Evolutionary conservation across 2,329 filamentous ascomycete genomes (phyloP), one percentile per base, ranked within the genome.

Genomic region (Claviceps sp.): DNA sequence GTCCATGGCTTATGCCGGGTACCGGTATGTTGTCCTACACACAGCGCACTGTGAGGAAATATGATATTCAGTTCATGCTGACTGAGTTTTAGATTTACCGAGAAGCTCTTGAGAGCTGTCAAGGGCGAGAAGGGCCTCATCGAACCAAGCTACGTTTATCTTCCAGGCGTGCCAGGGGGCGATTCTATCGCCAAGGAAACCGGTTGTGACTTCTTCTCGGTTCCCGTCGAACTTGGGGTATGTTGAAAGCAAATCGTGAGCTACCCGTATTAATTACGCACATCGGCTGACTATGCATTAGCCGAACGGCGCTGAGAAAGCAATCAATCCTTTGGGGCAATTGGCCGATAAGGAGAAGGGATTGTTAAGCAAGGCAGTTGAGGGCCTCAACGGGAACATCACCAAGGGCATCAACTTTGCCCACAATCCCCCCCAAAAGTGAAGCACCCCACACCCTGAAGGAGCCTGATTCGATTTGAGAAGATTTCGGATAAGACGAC

Each of bases 1-100:
- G 51, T 95, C 88, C 62, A 95, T 95, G 89, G 89, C 89, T 55
- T 94, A 89, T 68, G 93, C 93, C 60, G 93, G 93, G 60, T 97
- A 83, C 82, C 86, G 88, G 85, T 90, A 72, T 59, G 77, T 64
- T 53, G 42, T 43, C 14, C 13, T 46, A 37, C 36, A 46, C 34
- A n/a, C 16, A 37, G 20, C 37, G 16, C 16, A 16, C 34, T 23
- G 36, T 36, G n/a, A 6, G 45, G 9, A 26, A 13, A 22, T 14
- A 29, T 45, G 22, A 34, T 52, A 60, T 53, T 22, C 20, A 45
- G 38, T 42, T 47, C 22, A 45, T 44, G 34, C 45, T 50, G 46
- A 53, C 53, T 62, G 42, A 59, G 47, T 48, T 44, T 17, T 53
- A 89, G 89, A 63, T 97, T 97, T 66, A 88, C 93, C 62, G 89